phyloP scores from a whole-genome alignment of 352 stramenopile species.

The Globisporangium apiculatum region DNA sequence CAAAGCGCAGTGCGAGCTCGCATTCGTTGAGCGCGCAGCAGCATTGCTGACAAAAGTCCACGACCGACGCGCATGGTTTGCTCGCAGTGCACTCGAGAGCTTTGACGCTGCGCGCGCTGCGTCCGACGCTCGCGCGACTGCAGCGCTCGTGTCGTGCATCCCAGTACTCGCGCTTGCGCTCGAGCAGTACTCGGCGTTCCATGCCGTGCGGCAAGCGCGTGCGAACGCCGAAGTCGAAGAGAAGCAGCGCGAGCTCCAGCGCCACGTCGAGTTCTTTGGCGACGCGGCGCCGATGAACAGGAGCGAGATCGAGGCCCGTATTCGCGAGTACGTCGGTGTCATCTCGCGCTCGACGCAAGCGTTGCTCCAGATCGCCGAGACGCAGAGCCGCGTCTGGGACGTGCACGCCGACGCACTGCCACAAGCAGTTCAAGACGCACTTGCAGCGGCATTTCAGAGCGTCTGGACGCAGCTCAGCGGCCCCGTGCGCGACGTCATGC shows the following conservation, averaged over 20 bases:
- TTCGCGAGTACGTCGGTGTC: conserved; percentile 53
- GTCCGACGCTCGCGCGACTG: conserved; percentile 23
- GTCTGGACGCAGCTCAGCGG: conserved; percentile 40
- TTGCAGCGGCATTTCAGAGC: conserved; percentile 37
- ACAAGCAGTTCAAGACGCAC: conserved; percentile 20
- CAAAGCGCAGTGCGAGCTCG: conserved; percentile 19
- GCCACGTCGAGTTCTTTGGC: conserved; percentile 53
- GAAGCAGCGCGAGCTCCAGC: conserved; percentile 33
- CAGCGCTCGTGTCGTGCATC: conserved; percentile 32
- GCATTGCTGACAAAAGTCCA: conserved; percentile 26
- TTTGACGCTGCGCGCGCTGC: conserved; percentile 18
- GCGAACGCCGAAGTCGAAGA: conserved; percentile 39
- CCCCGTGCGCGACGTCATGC: conserved; percentile 25
- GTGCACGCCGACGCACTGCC: conserved; percentile 28
- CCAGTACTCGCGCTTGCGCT: conserved; percentile 37
- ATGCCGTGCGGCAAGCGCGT: conserved; percentile 40
- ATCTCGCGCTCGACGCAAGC: conserved; percentile 42
- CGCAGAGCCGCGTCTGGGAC: conserved; percentile 49
- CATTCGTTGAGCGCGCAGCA: conserved; percentile 26
- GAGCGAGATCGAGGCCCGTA: conserved; percentile 54
- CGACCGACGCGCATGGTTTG: conserved; percentile 7
- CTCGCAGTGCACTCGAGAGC: conserved; percentile 12
- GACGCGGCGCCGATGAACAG: conserved; percentile 56
- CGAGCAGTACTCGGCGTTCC: conserved; percentile 50
- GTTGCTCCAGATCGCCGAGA: conserved; percentile 46